Base-by-base conservation (phyloP, 768 basidiomycete species). In the Leccinellum rugosiceps region DNA sequence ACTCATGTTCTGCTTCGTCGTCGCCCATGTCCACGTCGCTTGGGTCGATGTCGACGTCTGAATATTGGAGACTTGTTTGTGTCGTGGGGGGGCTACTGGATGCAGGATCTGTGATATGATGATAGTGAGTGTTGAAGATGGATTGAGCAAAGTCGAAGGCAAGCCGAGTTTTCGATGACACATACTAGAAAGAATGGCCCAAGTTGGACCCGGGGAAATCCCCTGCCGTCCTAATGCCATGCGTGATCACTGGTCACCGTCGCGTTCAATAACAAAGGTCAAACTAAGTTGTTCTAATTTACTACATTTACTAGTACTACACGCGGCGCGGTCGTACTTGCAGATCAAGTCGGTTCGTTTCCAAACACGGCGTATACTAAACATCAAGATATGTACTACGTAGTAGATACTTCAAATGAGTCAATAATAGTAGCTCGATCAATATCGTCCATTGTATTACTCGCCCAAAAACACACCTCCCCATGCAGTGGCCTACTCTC, bases 401-500 rank as follows among this genome's bases (percentile, higher is more conserved):
- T n/a, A n/a, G n/a, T 19, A 41, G n/a, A 19, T 41, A 41, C 10
- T 19, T 41, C 38, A 41, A 19, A 1, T 8, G 11, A n/a, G n/a
- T 14, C n/a, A 23, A 28, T 13, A 10, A 17, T 26, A 45, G 35
- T 2, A 49, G n/a, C 8, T 32, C 17, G 48, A 53, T 57, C 43
- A 5, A 30, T 50, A 59, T 59, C 50, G 65, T 64, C 65, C 63
- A 32, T 50, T 30, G 28, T 30, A 50, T n/a, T 47, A 43, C 44
- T 26, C 5, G 11, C 13, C 41, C 41, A 4, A 19, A 41, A 19
- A 43, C n/a, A 41, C 44, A 45, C 14, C 2, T 49, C 15, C 23
- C 0, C 25, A 26, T n/a, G 13, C n/a, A 23, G 6, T 6, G 9
- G 38, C 23, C 31, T 59, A 96, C 76, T 95, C 94, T 60, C 94